A percentile compares a stretch with the other conserved stretches of the same genome.
Conservation (phyloP, 176 grass and related monocot species). For the Paspalum vaginatum region DNA sequence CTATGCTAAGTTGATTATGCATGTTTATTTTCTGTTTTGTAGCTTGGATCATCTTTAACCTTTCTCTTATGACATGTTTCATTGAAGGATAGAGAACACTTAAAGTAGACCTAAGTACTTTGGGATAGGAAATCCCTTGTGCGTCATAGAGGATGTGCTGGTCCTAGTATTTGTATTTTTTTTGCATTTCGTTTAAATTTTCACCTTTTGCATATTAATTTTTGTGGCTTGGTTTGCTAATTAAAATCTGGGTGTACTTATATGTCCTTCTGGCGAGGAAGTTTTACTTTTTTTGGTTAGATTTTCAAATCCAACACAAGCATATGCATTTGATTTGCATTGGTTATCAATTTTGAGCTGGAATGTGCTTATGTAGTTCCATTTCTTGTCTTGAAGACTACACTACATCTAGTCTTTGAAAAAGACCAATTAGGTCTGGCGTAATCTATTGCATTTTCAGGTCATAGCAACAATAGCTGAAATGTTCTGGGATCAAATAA, state of each 20-base stretch:
- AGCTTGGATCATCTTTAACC: neutral
- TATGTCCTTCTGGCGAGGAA: neutral
- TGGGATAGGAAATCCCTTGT: neutral
- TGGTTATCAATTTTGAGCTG: slow-evolving; percentile 1
- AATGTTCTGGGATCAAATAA: slow-evolving; percentile 73
- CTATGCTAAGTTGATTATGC: neutral
- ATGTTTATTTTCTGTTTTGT: neutral
- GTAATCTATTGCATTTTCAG: slow-evolving; percentile 57
- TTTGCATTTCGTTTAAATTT: neutral
- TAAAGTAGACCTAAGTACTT: neutral
- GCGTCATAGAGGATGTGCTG: neutral
- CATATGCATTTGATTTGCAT: slow-evolving; percentile 21
- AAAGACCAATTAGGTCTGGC: neutral
- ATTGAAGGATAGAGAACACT: neutral
- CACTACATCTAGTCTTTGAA: neutral
- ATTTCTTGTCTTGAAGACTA: slow-evolving; percentile 2
- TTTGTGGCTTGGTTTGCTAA: neutral
- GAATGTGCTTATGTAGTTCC: neutral
- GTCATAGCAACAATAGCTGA: slow-evolving; percentile 72
- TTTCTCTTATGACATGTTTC: neutral
- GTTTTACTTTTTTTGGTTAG: slow-evolving; percentile 1
- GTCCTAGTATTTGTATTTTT: slow-evolving; percentile 17
- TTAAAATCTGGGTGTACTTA: neutral
- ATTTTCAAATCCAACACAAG: neutral
- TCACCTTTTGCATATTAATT: slow-evolving; percentile 1